Percentiles rank a stretch among this genome's conserved stretches.
Conservation (phyloP, 345 rosid genomes). For the Gossypium sturtianum region DNA sequence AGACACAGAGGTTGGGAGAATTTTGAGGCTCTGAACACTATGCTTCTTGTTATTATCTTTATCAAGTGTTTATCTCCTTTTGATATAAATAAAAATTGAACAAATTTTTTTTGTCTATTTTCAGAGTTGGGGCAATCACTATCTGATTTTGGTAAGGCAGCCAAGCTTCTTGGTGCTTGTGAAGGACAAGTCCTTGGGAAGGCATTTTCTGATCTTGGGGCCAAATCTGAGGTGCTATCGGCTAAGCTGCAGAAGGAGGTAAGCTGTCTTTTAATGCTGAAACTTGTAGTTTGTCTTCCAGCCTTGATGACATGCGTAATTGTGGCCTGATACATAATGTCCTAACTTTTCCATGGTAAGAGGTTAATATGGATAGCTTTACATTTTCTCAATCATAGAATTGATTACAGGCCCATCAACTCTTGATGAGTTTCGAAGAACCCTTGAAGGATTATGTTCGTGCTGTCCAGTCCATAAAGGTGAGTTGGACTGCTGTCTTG, state of each 20-base stretch:
- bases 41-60: slow-evolving; percentile 1
- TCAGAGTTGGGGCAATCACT: slow-evolving; percentile 90
- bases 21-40: not conserved
- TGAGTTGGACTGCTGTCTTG: slow-evolving; percentile 13
- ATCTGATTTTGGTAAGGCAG: slow-evolving; percentile 92
- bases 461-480: slow-evolving; percentile 95
- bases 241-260: slow-evolving; percentile 90
- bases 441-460: slow-evolving; percentile 95
- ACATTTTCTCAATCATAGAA: slow-evolving; percentile 11
- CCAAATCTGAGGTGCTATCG: slow-evolving; percentile 73
- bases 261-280: slow-evolving; percentile 14
- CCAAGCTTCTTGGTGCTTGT: slow-evolving; percentile 85
- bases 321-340: not conserved
- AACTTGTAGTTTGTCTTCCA: slow-evolving; percentile 3
- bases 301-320: not conserved
- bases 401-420: slow-evolving; percentile 68
- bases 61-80: not conserved
- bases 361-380: not conserved
- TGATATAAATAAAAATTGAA: not conserved
- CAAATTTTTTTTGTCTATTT: slow-evolving; percentile 9
- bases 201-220: slow-evolving; percentile 82
- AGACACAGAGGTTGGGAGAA: slow-evolving; percentile 74
- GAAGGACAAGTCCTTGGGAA: slow-evolving; percentile 85
- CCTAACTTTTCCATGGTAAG: not conserved
- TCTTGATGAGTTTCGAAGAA: slow-evolving; percentile 93